Base-by-base conservation (phyloP, 805 yeast genomes). In the Candida cerambycidarum region DNA sequence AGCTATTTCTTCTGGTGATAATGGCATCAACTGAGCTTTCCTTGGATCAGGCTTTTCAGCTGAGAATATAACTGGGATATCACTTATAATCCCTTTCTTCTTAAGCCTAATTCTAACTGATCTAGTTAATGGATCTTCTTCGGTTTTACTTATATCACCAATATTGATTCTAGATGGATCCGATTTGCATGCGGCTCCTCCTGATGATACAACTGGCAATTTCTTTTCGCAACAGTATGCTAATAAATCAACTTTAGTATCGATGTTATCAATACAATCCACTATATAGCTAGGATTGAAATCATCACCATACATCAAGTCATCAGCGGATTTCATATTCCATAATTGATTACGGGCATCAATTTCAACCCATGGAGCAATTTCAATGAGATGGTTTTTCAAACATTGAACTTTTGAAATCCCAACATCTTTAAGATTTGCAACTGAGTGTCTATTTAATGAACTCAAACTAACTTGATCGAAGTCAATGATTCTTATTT, bases 171-270 rank as follows among this genome's bases (percentile, higher is more conserved):
- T 74, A 2, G 97, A 84, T 10, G 98, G 95, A 59, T 93, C 99
- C 40, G 95, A 84, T 62, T 93, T 93, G 53, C 96, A 85, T 4
- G 97, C 96, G 1, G 99, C 98, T 19, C 99, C 99, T 81, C 95
- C 95, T 0, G 97, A 86, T 4, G 95, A 82, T 30, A 93, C 77
- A 24, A 89, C 85, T n/a, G 78, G 79, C 25, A 92, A 59, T 1
- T 73, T 62, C 33, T 79, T 65, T 13, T 73, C 71, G 58, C 82
- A 69, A 51, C 95, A 83, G 63, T 75, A 90, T 24, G 82, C 82
- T 51, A 93, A 68, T 40, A 93, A 69, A 56, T 93, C 99, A 19
- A 90, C 95, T 57, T 93, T 93, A n/a, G 98, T 90, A 54, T 92
- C 96, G 46, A 93, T 84, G 60, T 93, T 93, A 65, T 93, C 99